Evolutionary conservation across 1,284 basidiomycete genomes (phyloP).

Genomic region (Gomphus bonarii): DNA sequence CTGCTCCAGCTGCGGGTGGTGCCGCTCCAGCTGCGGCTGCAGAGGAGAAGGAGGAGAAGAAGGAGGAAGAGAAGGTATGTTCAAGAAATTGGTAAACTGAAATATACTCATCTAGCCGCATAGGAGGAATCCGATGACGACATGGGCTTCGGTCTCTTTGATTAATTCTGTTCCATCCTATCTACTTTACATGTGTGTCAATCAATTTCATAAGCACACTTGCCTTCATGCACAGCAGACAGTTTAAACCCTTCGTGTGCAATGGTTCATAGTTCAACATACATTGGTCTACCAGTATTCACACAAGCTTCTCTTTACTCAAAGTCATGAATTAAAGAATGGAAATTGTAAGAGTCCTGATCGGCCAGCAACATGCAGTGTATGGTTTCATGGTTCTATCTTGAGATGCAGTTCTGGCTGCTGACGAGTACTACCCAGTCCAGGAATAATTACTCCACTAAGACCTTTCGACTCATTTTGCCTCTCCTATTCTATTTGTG

Average conservation of each 20-base stretch:
- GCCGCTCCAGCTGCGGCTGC: conserved; percentile 56
- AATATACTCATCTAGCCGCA: conserved; percentile 11
- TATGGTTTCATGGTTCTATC: too few species aligned
- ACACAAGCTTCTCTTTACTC: too few species aligned
- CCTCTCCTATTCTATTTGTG: too few species aligned
- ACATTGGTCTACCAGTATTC: neutral
- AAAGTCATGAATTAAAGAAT: too few species aligned
- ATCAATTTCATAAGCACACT: neutral
- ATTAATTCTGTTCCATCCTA: conserved; percentile 39
- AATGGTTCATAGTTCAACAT: neutral
- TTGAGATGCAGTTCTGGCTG: too few species aligned
- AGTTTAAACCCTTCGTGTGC: neutral
- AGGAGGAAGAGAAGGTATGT: conserved; percentile 68
- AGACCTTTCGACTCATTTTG: too few species aligned
- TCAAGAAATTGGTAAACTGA: neutral
- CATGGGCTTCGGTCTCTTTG: conserved; percentile 94
- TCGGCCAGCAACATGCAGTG: neutral
- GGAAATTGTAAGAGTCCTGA: neutral
- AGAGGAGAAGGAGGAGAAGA: conserved; percentile 60
- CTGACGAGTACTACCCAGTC: too few species aligned
- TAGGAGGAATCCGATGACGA: conserved; percentile 85
- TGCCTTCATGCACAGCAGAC: neutral
- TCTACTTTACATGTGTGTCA: neutral
- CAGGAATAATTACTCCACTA: too few species aligned
- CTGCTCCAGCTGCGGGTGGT: conserved; percentile 37